Evolutionary conservation across 2,329 filamentous ascomycete species (phyloP), one percentile per base, ranked within the genome.

Genomic region (Aspergillus floridensis): DNA sequence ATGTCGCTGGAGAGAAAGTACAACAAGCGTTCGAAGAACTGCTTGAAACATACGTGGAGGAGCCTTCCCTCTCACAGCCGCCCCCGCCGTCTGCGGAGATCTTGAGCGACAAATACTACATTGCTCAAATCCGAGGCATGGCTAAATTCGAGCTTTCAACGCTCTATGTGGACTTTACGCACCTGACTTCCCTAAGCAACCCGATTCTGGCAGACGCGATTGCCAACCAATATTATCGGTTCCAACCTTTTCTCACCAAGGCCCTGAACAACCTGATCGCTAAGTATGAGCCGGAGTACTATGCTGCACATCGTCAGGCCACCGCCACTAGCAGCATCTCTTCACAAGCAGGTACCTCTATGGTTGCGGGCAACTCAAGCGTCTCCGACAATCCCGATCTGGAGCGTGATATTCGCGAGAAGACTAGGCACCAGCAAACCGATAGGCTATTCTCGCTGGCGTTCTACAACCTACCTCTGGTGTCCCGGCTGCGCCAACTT

Each of bases 371-470:
- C 38, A 86, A 86, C 57, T 82, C 80, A 38, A 87, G 81, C 26
- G 85, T 88, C 69, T 83, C 84, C 16, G 88, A 91, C 57, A 80
- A 78, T 16, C 83, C 82, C 49, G 80, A 81, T 50, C 59, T 74
- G 46, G 82, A 83, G 26, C 77, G 76, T 35, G 70, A 87, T 47
- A 85, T 87, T 29, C 72, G 69, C 49, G 86, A 87, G 68, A 89
- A 91, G 77, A 96, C 91, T 31, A 87, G 88, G 57, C 92, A 96
- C 74, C 93, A 97, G 76, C 93, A 97, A 79, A 97, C 95, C 0
- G 95, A 99, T 78, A 97, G 96, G 80, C 82, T 99, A 41, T 98
- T 99, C 75, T 86, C 92, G 4, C 82, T 97, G 55, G 93, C 93
- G 32, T 96, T 97, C 70, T 96, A 96, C 80, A 96, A 97, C 72